Percentiles rank a stretch among this genome's conserved stretches.
Evolutionary conservation across 164 flowering plant species (phyloP).

Genomic region (Nymphaea colorata): DNA sequence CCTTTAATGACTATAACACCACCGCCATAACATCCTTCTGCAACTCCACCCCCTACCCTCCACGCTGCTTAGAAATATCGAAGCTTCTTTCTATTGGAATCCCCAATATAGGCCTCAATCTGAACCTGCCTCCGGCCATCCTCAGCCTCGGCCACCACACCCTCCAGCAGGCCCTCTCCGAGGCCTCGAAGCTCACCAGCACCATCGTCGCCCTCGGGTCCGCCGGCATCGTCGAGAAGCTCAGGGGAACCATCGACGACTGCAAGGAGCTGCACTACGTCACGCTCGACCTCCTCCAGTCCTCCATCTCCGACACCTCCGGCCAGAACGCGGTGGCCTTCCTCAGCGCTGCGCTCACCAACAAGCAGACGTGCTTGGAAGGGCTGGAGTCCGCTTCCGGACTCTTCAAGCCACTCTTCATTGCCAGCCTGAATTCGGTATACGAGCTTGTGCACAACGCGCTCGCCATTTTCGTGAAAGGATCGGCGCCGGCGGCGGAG

Average conservation of each 20-base stretch:
- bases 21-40: background rate
- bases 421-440: constrained; percentile 20
- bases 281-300: background rate
- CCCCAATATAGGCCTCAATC: background rate
- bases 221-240: background rate
- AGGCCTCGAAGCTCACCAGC: background rate
- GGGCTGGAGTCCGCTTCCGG: constrained; percentile 46
- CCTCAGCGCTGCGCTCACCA: constrained; percentile 86
- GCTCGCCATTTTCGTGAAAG: constrained; percentile 43
- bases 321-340: constrained; percentile 63
- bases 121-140: background rate
- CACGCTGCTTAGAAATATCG: background rate
- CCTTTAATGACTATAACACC: background rate
- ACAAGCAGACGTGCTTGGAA: constrained; percentile 84
- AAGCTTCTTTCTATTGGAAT: background rate
- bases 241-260: background rate
- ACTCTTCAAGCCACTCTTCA: constrained; percentile 41
- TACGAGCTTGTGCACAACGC: constrained; percentile 55
- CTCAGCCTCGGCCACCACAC: background rate
- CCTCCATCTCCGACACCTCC: background rate
- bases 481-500: background rate
- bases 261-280: background rate
- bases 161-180: background rate
- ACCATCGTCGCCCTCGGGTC: background rate
- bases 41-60: constrained; percentile 1